Evolutionary conservation across 148 eudicot species (phyloP).

Genomic region (Rheum nobile): DNA sequence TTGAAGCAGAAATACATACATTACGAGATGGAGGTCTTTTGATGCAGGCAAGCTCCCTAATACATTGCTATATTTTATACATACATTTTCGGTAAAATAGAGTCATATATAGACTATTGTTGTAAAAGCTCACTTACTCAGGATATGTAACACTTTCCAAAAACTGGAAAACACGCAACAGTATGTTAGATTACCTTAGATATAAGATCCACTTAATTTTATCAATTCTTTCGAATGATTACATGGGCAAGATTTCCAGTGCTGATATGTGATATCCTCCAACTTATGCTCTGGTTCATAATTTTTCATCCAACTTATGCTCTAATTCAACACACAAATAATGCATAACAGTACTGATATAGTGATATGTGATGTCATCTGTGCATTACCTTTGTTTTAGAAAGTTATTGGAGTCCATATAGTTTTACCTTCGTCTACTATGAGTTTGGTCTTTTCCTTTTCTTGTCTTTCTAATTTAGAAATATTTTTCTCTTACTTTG

Average conservation of each 20-base stretch:
- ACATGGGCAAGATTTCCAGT: neutral
- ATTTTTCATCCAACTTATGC: neutral
- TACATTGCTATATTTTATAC: neutral
- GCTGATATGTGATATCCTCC: too few species aligned
- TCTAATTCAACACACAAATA: neutral
- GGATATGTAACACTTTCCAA: neutral
- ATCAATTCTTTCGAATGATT: too few species aligned
- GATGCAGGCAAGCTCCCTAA: constrained; percentile 61
- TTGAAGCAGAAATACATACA: constrained; percentile 98
- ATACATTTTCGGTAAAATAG: neutral
- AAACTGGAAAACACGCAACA: neutral
- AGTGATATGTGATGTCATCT: neutral
- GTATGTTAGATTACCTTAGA: neutral
- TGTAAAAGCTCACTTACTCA: neutral
- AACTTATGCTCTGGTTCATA: neutral
- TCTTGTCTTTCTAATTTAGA: neutral
- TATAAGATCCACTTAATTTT: neutral
- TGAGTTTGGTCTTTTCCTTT: neutral
- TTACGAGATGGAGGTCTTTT: constrained; percentile 95
- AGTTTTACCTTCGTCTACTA: neutral
- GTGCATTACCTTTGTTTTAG: neutral
- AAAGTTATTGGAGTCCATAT: neutral
- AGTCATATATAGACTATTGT: neutral
- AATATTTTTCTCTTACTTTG: neutral
- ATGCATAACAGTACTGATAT: neutral